Evolutionary conservation across 1,284 basidiomycete species (phyloP), one percentile per base, ranked within the genome.

Genomic region (Cryptococcus sp.): DNA sequence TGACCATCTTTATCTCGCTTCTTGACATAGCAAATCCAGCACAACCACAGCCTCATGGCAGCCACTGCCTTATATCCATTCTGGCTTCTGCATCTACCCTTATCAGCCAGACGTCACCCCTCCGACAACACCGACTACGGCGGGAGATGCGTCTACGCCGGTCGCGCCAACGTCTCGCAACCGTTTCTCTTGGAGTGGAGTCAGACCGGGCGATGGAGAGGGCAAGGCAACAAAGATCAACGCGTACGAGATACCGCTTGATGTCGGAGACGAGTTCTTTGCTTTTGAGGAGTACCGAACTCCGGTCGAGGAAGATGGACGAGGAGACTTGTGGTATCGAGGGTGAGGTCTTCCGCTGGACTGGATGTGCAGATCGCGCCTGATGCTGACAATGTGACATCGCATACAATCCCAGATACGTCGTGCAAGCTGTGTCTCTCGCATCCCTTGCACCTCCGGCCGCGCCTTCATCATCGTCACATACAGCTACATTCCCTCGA

Each of bases 181-280:
- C 49, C 60, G 69, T 19, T 65, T 65, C 59, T 72, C 71, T 0
- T 69, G 69, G 68, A 64, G 64, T 15, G 68, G 69, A 0, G 39
- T 65, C 5, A 54, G 62, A 11, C 23, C 26, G 6, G 34, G 7
- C n/a, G 46, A 37, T 8, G 47, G 47, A 16, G 56, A 15, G 38
- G 56, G 40, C 17, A 45, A 22, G 29, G 66, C 62, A 29, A 54
- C 60, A 2, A 69, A 67, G 55, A 55, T 55, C 4, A 77, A 77
- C 53, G 63, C 65, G 1, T 72, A 76, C 50, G 75, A 80, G 68
- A 74, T 78, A 43, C 64, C 74, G 3, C 71, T 81, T 48, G 81
- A 83, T 59, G 73, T 97, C 22, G 95, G 95, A 51, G 94, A 97
- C 75, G 94, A 97, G 75, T 87, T 98, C 40, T 97, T 97, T 79